Conservation (phyloP, 2,329 filamentous ascomycete genomes). For the Sporothrix schenckii region DNA sequence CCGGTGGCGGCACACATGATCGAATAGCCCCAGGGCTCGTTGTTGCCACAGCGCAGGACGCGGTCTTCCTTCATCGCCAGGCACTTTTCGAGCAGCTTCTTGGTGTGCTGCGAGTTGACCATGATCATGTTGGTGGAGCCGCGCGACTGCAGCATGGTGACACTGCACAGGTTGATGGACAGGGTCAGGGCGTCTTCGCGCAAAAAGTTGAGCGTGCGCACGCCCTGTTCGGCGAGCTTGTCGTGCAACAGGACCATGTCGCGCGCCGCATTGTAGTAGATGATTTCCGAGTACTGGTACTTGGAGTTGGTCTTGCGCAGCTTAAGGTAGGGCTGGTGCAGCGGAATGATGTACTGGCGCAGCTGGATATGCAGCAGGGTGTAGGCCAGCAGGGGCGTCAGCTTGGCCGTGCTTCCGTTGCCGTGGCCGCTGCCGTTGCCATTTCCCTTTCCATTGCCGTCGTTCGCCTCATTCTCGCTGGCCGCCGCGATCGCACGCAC, state of each 20-base stretch:
- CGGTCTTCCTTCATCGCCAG: slow-evolving; percentile 64
- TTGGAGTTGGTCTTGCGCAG: slow-evolving; percentile 62
- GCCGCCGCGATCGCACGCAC: slow-evolving; percentile 36
- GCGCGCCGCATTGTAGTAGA: slow-evolving; percentile 65
- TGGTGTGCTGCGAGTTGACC: slow-evolving; percentile 62
- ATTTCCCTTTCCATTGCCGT: slow-evolving; percentile 41
- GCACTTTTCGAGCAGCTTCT: slow-evolving; percentile 64
- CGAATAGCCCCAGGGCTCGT: slow-evolving; percentile 66
- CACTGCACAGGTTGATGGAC: slow-evolving; percentile 63
- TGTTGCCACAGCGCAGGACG: slow-evolving; percentile 63
- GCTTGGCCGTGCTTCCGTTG: slow-evolving; percentile 47
- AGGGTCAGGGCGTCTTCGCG: slow-evolving; percentile 63
- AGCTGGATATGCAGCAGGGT: slow-evolving; percentile 64
- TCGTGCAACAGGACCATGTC: slow-evolving; percentile 66
- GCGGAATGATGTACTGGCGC: slow-evolving; percentile 63
- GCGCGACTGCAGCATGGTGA: slow-evolving; percentile 62
- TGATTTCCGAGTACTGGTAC: slow-evolving; percentile 65
- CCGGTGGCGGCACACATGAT: slow-evolving; percentile 65
- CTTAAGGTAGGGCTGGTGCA: slow-evolving; percentile 64
- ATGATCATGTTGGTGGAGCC: slow-evolving; percentile 64
- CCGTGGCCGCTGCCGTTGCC: slow-evolving; percentile 46
- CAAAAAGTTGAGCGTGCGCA: slow-evolving; percentile 62
- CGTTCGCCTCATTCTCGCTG: slow-evolving; percentile 40
- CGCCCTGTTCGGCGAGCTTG: slow-evolving; percentile 61
- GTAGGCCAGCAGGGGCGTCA: slow-evolving; percentile 60